phyloP scores from a whole-genome alignment of 176 grass and related monocot species.

The Musa troglodytarum region DNA sequence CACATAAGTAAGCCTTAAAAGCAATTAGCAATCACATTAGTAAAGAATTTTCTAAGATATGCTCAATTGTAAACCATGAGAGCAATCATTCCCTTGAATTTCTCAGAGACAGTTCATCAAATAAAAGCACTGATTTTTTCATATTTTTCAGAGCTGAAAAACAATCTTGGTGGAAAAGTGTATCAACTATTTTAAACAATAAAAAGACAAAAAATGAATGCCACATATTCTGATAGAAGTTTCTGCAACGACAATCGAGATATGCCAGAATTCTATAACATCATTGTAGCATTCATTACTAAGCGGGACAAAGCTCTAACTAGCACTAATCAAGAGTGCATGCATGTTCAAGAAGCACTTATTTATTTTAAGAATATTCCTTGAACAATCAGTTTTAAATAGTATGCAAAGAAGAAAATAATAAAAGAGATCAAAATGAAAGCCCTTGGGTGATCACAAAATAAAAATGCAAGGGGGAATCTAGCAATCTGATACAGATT shows the following conservation, averaged over 20 bases:
- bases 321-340: too few relatives aligned
- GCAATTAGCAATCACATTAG: background rate
- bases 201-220: background rate
- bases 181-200: background rate
- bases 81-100: background rate
- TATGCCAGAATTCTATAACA: background rate
- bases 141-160: background rate
- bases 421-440: too few relatives aligned
- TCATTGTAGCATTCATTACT: background rate
- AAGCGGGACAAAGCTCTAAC: too few relatives aligned
- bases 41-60: background rate
- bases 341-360: too few relatives aligned
- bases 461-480: too few relatives aligned
- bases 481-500: background rate
- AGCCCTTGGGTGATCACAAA: too few relatives aligned
- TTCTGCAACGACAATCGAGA: background rate
- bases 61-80: background rate
- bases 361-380: too few relatives aligned
- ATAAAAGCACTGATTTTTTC: background rate
- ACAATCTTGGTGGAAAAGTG: background rate
- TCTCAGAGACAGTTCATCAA: background rate
- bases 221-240: background rate
- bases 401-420: too few relatives aligned
- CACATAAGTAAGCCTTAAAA: slow-evolving; percentile 14
- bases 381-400: too few relatives aligned